Evolutionary conservation across 169 alveolate species (phyloP).

Genomic region (Plasmodium malariae): DNA sequence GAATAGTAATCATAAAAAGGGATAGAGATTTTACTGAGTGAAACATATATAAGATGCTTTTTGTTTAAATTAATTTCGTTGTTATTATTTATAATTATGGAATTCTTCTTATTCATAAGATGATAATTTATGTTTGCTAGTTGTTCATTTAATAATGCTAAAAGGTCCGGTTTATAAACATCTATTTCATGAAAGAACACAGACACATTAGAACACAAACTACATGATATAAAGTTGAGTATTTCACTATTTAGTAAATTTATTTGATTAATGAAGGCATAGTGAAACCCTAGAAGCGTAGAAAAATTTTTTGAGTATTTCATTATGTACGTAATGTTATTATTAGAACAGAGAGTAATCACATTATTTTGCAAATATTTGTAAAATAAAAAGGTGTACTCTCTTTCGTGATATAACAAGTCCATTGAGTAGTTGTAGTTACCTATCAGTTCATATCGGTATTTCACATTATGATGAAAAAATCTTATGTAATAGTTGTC

Average conservation of each 20-base stretch:
- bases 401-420: conserved; percentile 10
- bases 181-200: conserved; percentile 29
- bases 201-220: conserved; percentile 26
- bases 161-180: conserved; percentile 14
- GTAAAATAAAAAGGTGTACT: conserved; percentile 25
- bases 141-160: conserved; percentile 31
- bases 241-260: background rate
- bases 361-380: conserved; percentile 24
- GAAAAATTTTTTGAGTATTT: conserved; percentile 32
- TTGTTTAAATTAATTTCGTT: conserved; percentile 37
- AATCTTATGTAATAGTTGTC: conserved; percentile 6
- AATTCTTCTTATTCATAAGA: conserved; percentile 13
- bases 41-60: conserved; percentile 23
- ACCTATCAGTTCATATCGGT: conserved; percentile 6
- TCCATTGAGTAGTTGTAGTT: conserved; percentile 27
- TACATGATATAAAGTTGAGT: conserved; percentile 30
- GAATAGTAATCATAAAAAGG: conserved; percentile 22
- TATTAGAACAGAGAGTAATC: conserved; percentile 16
- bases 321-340: background rate
- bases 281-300: conserved; percentile 43
- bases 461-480: conserved; percentile 39
- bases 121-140: conserved; percentile 28
- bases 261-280: conserved; percentile 24
- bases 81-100: conserved; percentile 19
- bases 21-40: background rate